Evolutionary conservation across 2,329 filamentous ascomycete species (phyloP), one percentile per base, ranked within the genome.

Genomic region (Hypoxylon sp.): DNA sequence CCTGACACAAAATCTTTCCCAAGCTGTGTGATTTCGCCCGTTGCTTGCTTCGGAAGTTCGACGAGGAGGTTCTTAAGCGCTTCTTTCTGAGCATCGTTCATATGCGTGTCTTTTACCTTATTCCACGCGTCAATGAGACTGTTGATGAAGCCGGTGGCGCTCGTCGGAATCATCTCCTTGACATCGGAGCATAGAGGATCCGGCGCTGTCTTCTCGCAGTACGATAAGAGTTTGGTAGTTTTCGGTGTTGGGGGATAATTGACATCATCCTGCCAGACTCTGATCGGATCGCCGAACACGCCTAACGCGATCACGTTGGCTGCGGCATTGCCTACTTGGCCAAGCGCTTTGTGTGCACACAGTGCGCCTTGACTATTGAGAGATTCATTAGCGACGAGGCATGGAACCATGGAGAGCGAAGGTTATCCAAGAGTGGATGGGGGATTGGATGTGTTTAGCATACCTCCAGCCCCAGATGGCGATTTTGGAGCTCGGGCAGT

Each of bases 381-480:
- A 2, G 48, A 48, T 32, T 19, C 5, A 32, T 68, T 19, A 60
- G 32, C 24, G 19, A 50, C 6, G 42, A 7, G n/a, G 39, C 7
- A 44, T 15, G 10, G n/a, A 21, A n/a, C 19, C 1, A 17, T 24
- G 35, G 10, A 19, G 7, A 29, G 29, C 7, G 27, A 37, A 3
- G 8, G 13, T 6, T 42, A 19, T 17, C 32, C 24, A 11, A 65
- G 17, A 44, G 8, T 17, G 39, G 5, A 21, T 11, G 8, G 11
- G 32, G 11, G 4, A 21, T 44, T 21, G 39, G 2, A 11, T 11
- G 1, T 8, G 7, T 44, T 44, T 3, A 8, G 10, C 69, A 62
- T 63, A 67, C 71, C 71, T 73, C 71, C 71, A 73, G 19, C 71
- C 71, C 62, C 66, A 73, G 44, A 72, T 57, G 10, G 67, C 71